A percentile compares a stretch with the other conserved stretches of the same genome.
These are phyloP conservation scores for Gillenia trifoliata DNA, from an alignment of 306 rosid genomes.

Conservation along the genomic window DNA sequence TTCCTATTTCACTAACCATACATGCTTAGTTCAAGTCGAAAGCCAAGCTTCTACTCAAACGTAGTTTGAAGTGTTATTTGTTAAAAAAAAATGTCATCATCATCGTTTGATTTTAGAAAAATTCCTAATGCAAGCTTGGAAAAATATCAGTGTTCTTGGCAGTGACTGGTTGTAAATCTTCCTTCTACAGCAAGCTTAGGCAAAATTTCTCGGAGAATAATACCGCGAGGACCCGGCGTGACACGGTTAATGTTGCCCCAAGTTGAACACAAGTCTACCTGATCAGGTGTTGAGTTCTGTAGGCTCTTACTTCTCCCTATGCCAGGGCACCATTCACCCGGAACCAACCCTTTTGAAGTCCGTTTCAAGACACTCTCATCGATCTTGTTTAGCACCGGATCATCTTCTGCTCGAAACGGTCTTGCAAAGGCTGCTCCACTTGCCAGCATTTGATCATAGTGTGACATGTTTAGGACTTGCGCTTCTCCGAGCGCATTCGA, in stretches of 20 bases:
- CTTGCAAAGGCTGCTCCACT: conserved; percentile 57
- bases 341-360: conserved; percentile 32
- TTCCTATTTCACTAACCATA: neutral
- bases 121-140: neutral
- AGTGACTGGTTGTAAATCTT: conserved; percentile 28
- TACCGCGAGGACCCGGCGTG: conserved; percentile 41
- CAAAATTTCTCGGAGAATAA: conserved; percentile 28
- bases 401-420: conserved; percentile 41
- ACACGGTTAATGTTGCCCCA: conserved; percentile 41
- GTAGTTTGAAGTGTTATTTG: neutral
- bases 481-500: conserved; percentile 27
- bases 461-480: conserved; percentile 40
- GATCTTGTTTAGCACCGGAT: conserved; percentile 42
- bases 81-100: neutral
- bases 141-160: conserved; percentile 19
- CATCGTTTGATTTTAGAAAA: neutral
- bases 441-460: conserved; percentile 40
- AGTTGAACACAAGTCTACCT: conserved; percentile 29
- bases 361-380: conserved; percentile 45
- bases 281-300: conserved; percentile 4
- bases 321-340: conserved; percentile 56
- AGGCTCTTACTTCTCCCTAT: conserved; percentile 14
- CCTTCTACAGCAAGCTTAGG: conserved; percentile 24
- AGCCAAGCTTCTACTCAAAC: neutral
- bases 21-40: neutral